phyloP scores from a whole-genome alignment of 495 filamentous ascomycete genomes.

The Astrothelium macrocarpum region DNA sequence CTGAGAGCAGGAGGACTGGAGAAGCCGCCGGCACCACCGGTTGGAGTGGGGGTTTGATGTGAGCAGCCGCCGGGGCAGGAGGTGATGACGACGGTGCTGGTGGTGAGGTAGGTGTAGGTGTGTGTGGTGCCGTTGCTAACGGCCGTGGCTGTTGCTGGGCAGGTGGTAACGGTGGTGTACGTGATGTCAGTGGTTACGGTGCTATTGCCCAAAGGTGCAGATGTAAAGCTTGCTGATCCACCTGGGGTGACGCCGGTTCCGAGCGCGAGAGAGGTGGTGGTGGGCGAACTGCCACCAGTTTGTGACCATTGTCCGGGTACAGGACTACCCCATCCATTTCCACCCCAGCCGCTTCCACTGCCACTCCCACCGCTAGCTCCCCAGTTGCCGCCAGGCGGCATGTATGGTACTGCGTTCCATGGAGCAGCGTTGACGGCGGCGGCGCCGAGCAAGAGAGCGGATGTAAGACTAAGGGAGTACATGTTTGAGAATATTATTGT shows the following conservation, averaged over 20 bases:
- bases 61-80: conserved; percentile 16
- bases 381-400: not conserved
- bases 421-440: not conserved
- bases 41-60: not conserved
- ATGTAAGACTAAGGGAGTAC: not conserved
- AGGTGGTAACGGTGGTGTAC: conserved; percentile 20
- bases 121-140: conserved; percentile 10
- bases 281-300: not conserved
- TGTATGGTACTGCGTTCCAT: not conserved
- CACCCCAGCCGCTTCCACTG: too few species aligned
- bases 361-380: not conserved
- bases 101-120: conserved; percentile 16
- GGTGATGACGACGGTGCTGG: conserved; percentile 16
- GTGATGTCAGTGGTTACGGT: conserved; percentile 8
- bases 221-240: not conserved
- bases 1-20: not conserved
- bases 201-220: not conserved
- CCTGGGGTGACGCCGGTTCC: not conserved
- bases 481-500: not conserved
- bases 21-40: not conserved
- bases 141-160: conserved; percentile 15
- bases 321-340: not conserved
- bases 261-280: not conserved
- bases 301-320: not conserved
- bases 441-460: not conserved